Evolutionary conservation across 2,329 filamentous ascomycete species (phyloP), one percentile per base, ranked within the genome.

Genomic region (Stachybotrys chartarum): DNA sequence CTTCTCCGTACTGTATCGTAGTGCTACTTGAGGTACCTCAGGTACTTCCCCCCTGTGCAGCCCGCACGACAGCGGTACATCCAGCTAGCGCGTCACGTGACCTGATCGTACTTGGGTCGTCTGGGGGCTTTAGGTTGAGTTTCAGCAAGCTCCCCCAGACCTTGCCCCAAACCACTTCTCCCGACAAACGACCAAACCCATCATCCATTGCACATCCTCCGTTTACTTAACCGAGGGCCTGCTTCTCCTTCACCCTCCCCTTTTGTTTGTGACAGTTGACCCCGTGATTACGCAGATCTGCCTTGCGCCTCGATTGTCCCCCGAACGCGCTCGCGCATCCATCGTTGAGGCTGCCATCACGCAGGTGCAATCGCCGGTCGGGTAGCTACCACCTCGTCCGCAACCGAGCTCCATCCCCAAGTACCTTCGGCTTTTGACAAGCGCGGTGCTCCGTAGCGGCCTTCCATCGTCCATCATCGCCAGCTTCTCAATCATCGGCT

Each of bases 121-220:
- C 24, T 24, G 24, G 32, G 32, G 32, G 32, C 31, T 5, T 44
- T 24, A 52, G 32, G 35, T 42, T 18, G 49, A 16, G 52, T 54
- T 49, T 48, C 52, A 53, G 12, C 52, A 53, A 53, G 52, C 52
- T 53, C 44, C 42, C 30, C 52, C 52, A 30, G 52, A 17, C 52
- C 52, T 47, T 45, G 42, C 42, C 51, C 42, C 18, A 53, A 53
- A 53, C 39, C 52, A 42, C 18, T 17, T 49, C 52, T 35, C 31
- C 24, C 18, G 52, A 54, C 52, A 53, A 42, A 10, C 35, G 8
- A 42, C 14, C 35, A 42, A 42, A 2, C 35, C 8, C 10, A 42
- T 14, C 35, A 42, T 42, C 35, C 35, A 42, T 42, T 14, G 35
- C 35, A 42, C 10, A 42, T 14, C 35, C 35, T 42, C 5, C 35